Evolutionary conservation across 495 filamentous ascomycete species (phyloP).

Genomic region (Melanomma pulvis-pyrius): DNA sequence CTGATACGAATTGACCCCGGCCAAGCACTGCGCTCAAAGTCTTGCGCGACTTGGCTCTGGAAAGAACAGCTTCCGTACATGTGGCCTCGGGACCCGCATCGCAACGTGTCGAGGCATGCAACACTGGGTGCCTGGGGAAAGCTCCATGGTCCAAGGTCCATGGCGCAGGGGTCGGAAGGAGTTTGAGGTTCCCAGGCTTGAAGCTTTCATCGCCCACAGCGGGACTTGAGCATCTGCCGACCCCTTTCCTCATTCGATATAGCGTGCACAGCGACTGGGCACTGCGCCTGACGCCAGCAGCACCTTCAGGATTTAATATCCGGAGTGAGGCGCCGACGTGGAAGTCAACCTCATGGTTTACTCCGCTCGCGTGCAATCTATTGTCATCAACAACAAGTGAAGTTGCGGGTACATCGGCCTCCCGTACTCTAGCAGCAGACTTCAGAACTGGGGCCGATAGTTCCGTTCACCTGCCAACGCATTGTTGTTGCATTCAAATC

Average conservation of each 20-base stretch:
- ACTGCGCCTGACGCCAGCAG: background rate
- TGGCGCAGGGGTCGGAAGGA: background rate
- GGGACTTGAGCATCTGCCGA: conserved; percentile 8
- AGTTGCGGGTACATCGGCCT: too few relatives aligned
- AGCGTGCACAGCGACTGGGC: background rate
- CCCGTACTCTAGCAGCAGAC: too few relatives aligned
- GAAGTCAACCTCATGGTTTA: background rate
- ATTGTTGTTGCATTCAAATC: too few relatives aligned
- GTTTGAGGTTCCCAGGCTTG: background rate
- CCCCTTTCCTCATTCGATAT: background rate
- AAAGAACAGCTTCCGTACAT: conserved; percentile 8
- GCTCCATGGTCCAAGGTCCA: background rate
- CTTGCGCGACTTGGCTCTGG: conserved; percentile 23
- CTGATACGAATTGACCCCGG: conserved; percentile 7
- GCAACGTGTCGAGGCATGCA: conserved; percentile 24
- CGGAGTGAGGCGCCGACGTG: conserved; percentile 6
- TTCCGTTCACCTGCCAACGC: too few relatives aligned
- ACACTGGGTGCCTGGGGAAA: conserved; percentile 5
- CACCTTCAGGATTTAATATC: background rate
- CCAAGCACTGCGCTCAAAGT: conserved; percentile 14
- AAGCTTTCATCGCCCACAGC: background rate
- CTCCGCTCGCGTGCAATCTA: background rate
- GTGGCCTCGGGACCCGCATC: background rate
- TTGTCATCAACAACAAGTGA: background rate
- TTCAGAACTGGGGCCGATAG: too few relatives aligned